Evolutionary conservation across 768 basidiomycete genomes (phyloP).

Genomic region (Phaffia australis): DNA sequence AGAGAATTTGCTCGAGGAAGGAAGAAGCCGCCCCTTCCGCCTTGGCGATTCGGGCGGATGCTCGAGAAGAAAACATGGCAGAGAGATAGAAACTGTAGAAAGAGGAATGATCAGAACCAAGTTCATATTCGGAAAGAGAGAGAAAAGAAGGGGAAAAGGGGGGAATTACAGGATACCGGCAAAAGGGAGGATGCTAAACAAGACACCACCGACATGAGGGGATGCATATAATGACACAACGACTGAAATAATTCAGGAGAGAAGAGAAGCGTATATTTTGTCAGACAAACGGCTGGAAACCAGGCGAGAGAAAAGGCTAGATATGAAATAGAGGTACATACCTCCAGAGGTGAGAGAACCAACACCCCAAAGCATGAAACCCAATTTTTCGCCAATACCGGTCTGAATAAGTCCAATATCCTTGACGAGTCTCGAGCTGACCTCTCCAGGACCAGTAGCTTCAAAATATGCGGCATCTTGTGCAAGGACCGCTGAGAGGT

Average conservation of each 20-base stretch:
- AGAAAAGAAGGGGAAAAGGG: neutral
- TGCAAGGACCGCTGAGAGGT: constrained; percentile 24
- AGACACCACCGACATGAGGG: constrained; percentile 25
- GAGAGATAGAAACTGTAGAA: neutral
- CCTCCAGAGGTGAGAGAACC: constrained; percentile 4
- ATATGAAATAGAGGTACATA: neutral
- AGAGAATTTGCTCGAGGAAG: constrained; percentile 32
- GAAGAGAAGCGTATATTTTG: neutral
- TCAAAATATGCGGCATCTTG: constrained; percentile 27
- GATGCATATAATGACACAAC: constrained; percentile 20
- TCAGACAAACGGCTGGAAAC: neutral
- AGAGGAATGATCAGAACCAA: too few species aligned
- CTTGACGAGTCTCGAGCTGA: constrained; percentile 13
- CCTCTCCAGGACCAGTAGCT: constrained; percentile 26
- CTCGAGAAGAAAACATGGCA: constrained; percentile 4
- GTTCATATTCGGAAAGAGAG: neutral
- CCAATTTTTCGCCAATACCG: constrained; percentile 26
- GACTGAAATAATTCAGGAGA: constrained; percentile 7
- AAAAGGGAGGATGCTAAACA: constrained; percentile 26
- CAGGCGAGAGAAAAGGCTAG: neutral
- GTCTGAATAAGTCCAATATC: constrained; percentile 24
- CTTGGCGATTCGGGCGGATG: constrained; percentile 7
- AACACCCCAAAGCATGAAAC: constrained; percentile 18
- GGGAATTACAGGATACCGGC: constrained; percentile 3
- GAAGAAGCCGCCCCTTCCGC: constrained; percentile 17